Evolutionary conservation across 2,329 filamentous ascomycete genomes (phyloP), one percentile per base, ranked within the genome.

Genomic region (Cladosporium sp.): DNA sequence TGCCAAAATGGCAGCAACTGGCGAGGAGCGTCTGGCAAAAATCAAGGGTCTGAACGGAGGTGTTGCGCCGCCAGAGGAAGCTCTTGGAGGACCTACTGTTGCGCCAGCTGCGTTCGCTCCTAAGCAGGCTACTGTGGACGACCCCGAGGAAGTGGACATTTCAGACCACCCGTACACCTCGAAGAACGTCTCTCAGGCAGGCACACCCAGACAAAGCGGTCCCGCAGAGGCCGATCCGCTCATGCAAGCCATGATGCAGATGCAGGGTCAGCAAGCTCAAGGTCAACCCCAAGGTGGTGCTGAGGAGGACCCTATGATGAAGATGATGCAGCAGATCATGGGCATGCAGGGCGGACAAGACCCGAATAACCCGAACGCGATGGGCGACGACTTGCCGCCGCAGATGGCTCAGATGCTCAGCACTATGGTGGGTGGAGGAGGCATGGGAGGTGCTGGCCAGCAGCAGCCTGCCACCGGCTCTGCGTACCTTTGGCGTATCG

Each of bases 141-240:
- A 88, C 60, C 86, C 86, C 5, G 85, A 83, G 4, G 87, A 90
- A 67, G 78, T 88, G 55, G 86, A 91, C 65, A 89, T 92, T 58
- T 87, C 85, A n/a, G 70, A 84, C 56, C 85, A 59, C 55, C 49
- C 54, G 43, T 60, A 54, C 49, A 55, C 52, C 18, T 53, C 59
- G 25, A 46, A 54, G 59, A 19, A 8, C 30, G 59, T 55, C 13
- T 52, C 56, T 7, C 51, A 53, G 38, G 43, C 43, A 6, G 49
- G 55, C 18, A 59, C 54, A 18, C 56, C 57, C 7, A 50, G 46
- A 38, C 19, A 39, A 22, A 40, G 32, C 9, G 33, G 29, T 7
- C 30, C 20, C 48, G 38, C 55, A 12, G 43, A 53, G 22, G 55
- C 55, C 7, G 55, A 64, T 30, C 62, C 62, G 19, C 53, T 64